Conservation (phyloP, 176 grass and related monocot genomes). For the Cenchrus purpureus region DNA sequence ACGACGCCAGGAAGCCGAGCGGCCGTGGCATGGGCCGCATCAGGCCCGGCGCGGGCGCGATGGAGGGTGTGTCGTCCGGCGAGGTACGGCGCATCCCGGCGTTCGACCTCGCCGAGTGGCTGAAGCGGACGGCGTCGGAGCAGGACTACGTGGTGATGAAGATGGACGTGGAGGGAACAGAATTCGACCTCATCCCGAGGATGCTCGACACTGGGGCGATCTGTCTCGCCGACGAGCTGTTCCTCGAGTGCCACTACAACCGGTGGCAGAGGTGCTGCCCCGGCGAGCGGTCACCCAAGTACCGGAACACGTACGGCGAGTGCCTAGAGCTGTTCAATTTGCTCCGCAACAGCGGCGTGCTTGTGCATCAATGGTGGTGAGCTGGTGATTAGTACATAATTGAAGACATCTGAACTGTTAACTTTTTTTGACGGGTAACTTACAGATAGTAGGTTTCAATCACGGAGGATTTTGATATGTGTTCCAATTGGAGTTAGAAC, state of each 20-base stretch:
- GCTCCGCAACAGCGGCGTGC: constrained; percentile 65
- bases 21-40: constrained; percentile 78
- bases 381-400: neutral
- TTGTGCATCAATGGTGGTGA: constrained; percentile 92
- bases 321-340: constrained; percentile 65
- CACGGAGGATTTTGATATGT: neutral
- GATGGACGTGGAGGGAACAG: constrained; percentile 85
- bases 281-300: constrained; percentile 74
- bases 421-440: too few relatives aligned
- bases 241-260: constrained; percentile 91
- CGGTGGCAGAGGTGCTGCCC: constrained; percentile 83
- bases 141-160: constrained; percentile 86
- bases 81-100: constrained; percentile 54
- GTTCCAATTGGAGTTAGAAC: constrained; percentile 1
- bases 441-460: neutral
- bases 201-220: constrained; percentile 59
- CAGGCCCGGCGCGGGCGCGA: constrained; percentile 15
- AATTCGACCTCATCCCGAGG: constrained; percentile 72
- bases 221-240: constrained; percentile 73
- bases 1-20: neutral
- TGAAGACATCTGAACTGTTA: neutral
- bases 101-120: constrained; percentile 73
- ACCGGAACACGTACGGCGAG: constrained; percentile 60
- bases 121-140: constrained; percentile 54
- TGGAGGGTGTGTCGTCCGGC: constrained; percentile 20